Conservation (phyloP, 2,329 filamentous ascomycete species). For the Paracamarosporium sp. region DNA sequence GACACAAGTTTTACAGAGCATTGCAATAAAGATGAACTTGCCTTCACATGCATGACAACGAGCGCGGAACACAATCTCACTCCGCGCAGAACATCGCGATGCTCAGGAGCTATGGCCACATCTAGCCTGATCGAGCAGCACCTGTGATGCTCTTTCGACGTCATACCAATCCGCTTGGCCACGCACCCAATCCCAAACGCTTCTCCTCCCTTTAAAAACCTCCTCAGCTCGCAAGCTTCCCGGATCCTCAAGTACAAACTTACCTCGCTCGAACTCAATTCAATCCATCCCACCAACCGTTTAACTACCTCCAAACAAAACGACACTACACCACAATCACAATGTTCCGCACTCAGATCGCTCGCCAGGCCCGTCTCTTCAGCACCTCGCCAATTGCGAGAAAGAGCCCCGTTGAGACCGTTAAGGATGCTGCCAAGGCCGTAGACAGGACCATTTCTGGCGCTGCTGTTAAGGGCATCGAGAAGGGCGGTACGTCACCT, state of each 20-base stretch:
- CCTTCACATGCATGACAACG: neutral
- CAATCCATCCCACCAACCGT: constrained; percentile 7
- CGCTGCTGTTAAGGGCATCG: constrained; percentile 66
- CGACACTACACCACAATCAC: constrained; percentile 11
- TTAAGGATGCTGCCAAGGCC: constrained; percentile 65
- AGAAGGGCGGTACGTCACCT: constrained; percentile 64
- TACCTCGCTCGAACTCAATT: neutral
- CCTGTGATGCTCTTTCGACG: constrained; percentile 26
- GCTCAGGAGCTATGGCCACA: constrained; percentile 24
- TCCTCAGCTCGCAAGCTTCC: neutral
- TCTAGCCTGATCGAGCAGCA: constrained; percentile 6
- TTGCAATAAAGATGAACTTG: neutral
- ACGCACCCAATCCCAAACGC: neutral
- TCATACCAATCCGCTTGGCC: constrained; percentile 20
- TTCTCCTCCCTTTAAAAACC: constrained; percentile 9
- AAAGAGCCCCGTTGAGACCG: constrained; percentile 61
- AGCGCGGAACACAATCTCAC: neutral
- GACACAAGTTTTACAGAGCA: neutral
- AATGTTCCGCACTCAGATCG: constrained; percentile 56
- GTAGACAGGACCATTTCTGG: constrained; percentile 64
- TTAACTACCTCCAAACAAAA: constrained; percentile 1
- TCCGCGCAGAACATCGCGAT: constrained; percentile 13
- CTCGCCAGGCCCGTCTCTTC: constrained; percentile 58
- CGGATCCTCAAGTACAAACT: neutral
- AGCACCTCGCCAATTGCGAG: constrained; percentile 58